Base-by-base conservation (phyloP, 2,329 filamentous ascomycete species). In the Colletotrichum australisinense region DNA sequence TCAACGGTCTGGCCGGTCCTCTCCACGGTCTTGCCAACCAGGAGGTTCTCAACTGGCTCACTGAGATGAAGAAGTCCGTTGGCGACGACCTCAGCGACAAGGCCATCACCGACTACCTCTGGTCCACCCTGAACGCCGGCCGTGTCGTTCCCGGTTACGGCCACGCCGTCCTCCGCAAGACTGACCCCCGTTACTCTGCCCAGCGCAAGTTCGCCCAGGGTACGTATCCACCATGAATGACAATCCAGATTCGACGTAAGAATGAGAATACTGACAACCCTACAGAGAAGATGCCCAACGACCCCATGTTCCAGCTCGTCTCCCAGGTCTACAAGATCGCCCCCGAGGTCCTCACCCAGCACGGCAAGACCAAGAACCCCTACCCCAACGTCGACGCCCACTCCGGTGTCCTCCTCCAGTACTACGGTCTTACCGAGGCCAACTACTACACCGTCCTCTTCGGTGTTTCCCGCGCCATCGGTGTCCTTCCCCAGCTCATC, bases 301-400 rank as follows among this genome's bases (percentile, higher is more conserved):
- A 98, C 91, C 95, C 96, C 81, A 97, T 99, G 95, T 99, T 98
- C 94, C 95, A 99, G 92, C 94, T 99, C 79, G 97, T 99, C 88
- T 97, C 94, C 91, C 97, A 99, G 90, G 97, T 99, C 80, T 99
- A 98, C 94, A 99, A 99, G 94, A 98, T 99, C 81, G 97, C 97
- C 77, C 97, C 97, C 77, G 94, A 93, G 82, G 97, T 99, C 81
- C 90, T 99, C 84, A 99, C 97, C 78, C 95, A 99, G 93, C 97
- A 99, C 90, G 97, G 97, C 89, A 99, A 99, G 94, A 98, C 96
- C 90, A 98, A 98, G 94, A 98, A 98, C 94, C 96, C 96, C 78
- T 98, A 91, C 91, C 97, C 97, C 86, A 98, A 98, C 89, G 95
- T 98, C 82, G 96, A 98, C 83, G 95, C 96, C 82, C 97, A 98